Evolutionary conservation across 441 rosid genomes (phyloP).

Genomic region (Croton setiger): DNA sequence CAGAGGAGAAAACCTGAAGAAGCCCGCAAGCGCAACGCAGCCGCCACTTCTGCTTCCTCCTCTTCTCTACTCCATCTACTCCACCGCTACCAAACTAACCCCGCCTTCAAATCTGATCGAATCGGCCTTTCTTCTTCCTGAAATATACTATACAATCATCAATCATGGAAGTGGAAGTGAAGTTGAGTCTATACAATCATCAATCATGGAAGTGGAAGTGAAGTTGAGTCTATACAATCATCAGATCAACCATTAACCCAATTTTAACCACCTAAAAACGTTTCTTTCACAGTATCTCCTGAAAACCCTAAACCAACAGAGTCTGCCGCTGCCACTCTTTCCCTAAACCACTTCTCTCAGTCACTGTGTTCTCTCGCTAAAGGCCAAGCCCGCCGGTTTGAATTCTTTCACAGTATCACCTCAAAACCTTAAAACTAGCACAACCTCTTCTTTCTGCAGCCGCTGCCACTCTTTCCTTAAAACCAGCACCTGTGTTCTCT

Average conservation of each 20-base stretch:
- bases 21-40: constrained; percentile 40
- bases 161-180: constrained; percentile 75
- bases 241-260: too few relatives aligned
- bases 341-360: too few relatives aligned
- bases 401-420: too few relatives aligned
- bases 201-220: constrained; percentile 70
- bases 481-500: too few relatives aligned
- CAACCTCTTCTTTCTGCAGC: too few relatives aligned
- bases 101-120: constrained; percentile 53
- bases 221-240: constrained; percentile 55
- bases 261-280: constrained; percentile 42
- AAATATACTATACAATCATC: not conserved
- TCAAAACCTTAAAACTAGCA: too few relatives aligned
- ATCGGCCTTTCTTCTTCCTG: constrained; percentile 57
- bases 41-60: constrained; percentile 26
- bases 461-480: too few relatives aligned
- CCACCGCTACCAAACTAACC: constrained; percentile 41
- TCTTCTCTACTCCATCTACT: constrained; percentile 48
- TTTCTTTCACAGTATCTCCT: constrained; percentile 50
- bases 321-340: constrained; percentile 43
- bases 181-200: constrained; percentile 50
- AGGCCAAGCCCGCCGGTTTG: constrained; percentile 66
- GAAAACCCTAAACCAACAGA: constrained; percentile 66
- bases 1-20: constrained; percentile 80
- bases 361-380: constrained; percentile 59